Evolutionary conservation across 2,329 filamentous ascomycete genomes (phyloP), one percentile per base, ranked within the genome.

Genomic region (Microsporum ferrugineum): DNA sequence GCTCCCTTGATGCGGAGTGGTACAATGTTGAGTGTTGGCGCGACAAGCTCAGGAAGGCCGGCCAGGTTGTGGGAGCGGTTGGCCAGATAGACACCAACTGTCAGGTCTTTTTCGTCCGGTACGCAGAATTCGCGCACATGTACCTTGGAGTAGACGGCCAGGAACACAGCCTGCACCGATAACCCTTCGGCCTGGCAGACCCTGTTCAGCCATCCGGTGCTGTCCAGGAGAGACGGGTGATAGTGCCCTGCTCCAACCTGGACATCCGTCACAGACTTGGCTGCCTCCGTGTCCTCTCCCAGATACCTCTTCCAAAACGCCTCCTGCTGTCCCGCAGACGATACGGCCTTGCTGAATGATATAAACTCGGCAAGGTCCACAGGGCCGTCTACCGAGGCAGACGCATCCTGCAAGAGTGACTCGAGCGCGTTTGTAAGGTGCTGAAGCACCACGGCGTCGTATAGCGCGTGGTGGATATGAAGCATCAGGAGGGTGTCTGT

Each of bases 11-110:
- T 80, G 8, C 79, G 79, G 0, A 96, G 73, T 0, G 91, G 90
- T 1, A 95, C 80, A 2, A 96, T 78, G 65, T 88, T 91, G 23
- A 96, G 78, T 0, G 89, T 94, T 0, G 91, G 91, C 36, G 84
- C 85, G 0, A 80, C 66, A 1, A 82, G 75, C 0, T 76, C 70
- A 1, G 82, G 75, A 0, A 84, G 70, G 2, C 79, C 75, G 2
- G 80, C 75, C 6, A 80, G 72, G 27, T 77, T 75, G 8, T 81
- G 76, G 0, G 81, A 79, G 58, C 90, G 82, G 70, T 95, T 95
- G 47, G 90, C 88, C 6, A 95, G 81, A 71, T 96, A 96, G 27
- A 96, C 73, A 1, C 91, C 91, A 58, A 96, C 80, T 0, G 89
- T 74, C 1, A 88, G 72, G 43, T 82, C 23, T 34, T 56, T 27